Conservation (phyloP, 2,329 filamentous ascomycete species). For the Chlorencoelia australis region DNA sequence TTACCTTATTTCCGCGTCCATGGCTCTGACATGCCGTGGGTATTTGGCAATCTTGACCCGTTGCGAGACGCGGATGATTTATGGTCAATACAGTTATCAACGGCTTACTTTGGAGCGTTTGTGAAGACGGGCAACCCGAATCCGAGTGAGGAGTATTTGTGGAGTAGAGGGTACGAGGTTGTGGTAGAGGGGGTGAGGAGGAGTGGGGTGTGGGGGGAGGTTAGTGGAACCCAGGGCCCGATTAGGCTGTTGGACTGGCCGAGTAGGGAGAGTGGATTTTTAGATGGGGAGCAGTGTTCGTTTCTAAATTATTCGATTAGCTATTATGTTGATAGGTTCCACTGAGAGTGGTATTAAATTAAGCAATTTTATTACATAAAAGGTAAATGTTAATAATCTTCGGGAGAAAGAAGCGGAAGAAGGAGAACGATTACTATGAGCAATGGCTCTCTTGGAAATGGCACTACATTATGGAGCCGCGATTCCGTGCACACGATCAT, state of each 20-base stretch:
- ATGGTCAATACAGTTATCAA: conserved; percentile 34
- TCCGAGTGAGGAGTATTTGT: conserved; percentile 32
- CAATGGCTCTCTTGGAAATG: too few species aligned
- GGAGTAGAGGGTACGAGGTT: conserved; percentile 33
- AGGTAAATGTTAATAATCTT: too few species aligned
- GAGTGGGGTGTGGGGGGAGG: conserved; percentile 24
- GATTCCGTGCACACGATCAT: too few species aligned
- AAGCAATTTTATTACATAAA: too few species aligned
- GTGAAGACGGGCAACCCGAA: conserved; percentile 37
- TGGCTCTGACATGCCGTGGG: conserved; percentile 36
- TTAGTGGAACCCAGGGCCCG: conserved; percentile 28
- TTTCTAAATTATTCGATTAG: conserved; percentile 34
- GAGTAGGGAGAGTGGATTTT: conserved; percentile 30
- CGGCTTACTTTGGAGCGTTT: conserved; percentile 39
- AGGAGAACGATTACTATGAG: too few species aligned
- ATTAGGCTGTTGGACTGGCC: conserved; percentile 38
- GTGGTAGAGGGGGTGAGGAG: conserved; percentile 8
- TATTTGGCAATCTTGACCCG: conserved; percentile 34
- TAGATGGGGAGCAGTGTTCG: conserved; percentile 38
- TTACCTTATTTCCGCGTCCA: conserved; percentile 44
- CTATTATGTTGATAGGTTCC: conserved; percentile 31
- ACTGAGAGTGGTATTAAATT: too few species aligned
- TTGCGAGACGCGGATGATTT: conserved; percentile 37
- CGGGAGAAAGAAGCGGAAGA: too few species aligned
- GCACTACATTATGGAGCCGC: too few species aligned